Conservation (phyloP, 1,284 basidiomycete species). For the Hemileia vastatrix region DNA sequence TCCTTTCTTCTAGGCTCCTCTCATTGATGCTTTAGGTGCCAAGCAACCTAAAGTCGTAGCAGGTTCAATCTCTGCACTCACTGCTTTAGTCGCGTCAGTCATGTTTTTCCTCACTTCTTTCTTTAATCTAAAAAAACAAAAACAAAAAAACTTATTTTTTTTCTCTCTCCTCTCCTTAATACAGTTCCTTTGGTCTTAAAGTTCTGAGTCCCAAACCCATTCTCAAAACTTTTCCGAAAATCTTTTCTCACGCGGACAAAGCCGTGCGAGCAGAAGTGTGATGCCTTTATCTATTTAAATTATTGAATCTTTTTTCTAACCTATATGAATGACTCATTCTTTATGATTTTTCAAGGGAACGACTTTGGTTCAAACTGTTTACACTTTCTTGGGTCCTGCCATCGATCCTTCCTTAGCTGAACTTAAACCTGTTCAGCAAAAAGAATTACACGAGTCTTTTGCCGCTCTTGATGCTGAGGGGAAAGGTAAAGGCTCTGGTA, state of each 20-base stretch:
- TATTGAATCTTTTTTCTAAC: not conserved
- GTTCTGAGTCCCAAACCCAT: constrained; percentile 63
- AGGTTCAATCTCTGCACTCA: constrained; percentile 66
- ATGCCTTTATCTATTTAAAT: not conserved
- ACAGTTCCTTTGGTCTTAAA: constrained; percentile 71
- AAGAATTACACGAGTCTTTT: constrained; percentile 87
- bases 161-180: constrained; percentile 20
- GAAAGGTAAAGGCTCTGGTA: constrained; percentile 68
- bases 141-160: not conserved
- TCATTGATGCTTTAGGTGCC: constrained; percentile 71
- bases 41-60: constrained; percentile 94
- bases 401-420: constrained; percentile 81
- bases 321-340: not conserved
- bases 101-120: not conserved
- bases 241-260: constrained; percentile 93
- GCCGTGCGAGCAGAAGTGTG: constrained; percentile 72
- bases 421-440: constrained; percentile 95
- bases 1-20: constrained; percentile 55
- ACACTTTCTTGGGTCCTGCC: constrained; percentile 78
- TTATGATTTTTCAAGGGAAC: constrained; percentile 53
- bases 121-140: not conserved
- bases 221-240: constrained; percentile 77
- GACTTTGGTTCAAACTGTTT: constrained; percentile 63
- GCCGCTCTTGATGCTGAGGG: constrained; percentile 70
- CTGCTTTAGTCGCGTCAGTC: constrained; percentile 61